A percentile compares a stretch with the other conserved stretches of the same genome.
Conservation (phyloP, 2,329 filamentous ascomycete genomes). For the Coniochaeta sp. region DNA sequence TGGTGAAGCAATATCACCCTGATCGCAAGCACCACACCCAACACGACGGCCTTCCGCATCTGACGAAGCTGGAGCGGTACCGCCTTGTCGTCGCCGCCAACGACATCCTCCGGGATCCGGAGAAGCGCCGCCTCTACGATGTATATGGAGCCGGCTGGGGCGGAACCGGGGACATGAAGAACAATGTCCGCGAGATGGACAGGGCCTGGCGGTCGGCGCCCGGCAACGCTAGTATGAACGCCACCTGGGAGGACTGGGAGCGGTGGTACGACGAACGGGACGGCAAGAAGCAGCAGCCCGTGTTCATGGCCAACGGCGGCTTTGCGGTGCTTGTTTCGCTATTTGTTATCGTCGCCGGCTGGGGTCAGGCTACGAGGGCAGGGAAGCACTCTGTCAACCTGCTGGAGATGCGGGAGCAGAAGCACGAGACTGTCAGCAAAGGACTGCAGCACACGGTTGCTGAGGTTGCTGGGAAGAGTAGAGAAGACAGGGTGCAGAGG, state of each 20-base stretch:
- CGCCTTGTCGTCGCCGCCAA: constrained; percentile 83
- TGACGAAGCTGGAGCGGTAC: constrained; percentile 77
- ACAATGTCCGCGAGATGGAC: constrained; percentile 31
- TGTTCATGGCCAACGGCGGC: constrained; percentile 70
- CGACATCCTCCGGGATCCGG: constrained; percentile 75
- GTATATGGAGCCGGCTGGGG: constrained; percentile 75
- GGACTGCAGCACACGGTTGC: constrained; percentile 47
- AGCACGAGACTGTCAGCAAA: constrained; percentile 59
- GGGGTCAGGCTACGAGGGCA: constrained; percentile 66
- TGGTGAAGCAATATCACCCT: constrained; percentile 95
- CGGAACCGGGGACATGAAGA: constrained; percentile 45
- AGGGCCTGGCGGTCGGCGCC: constrained; percentile 40
- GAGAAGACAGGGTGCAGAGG: constrained; percentile 63
- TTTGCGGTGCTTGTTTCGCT: constrained; percentile 70
- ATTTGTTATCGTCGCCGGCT: constrained; percentile 61
- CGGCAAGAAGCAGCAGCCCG: constrained; percentile 42
- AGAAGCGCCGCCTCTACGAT: constrained; percentile 77
- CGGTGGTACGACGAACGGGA: constrained; percentile 58
- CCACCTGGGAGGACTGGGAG: constrained; percentile 98
- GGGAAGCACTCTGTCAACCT: constrained; percentile 54
- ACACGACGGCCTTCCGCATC: constrained; percentile 43
- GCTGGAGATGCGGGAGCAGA: constrained; percentile 59
- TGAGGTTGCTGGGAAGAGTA: constrained; percentile 42
- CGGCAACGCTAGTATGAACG: constrained; percentile 57
- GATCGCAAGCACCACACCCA: constrained; percentile 50